These are phyloP conservation scores for Aspergillus sp. DNA, from an alignment of 2,329 filamentous ascomycete species.

Conservation along the genomic window DNA sequence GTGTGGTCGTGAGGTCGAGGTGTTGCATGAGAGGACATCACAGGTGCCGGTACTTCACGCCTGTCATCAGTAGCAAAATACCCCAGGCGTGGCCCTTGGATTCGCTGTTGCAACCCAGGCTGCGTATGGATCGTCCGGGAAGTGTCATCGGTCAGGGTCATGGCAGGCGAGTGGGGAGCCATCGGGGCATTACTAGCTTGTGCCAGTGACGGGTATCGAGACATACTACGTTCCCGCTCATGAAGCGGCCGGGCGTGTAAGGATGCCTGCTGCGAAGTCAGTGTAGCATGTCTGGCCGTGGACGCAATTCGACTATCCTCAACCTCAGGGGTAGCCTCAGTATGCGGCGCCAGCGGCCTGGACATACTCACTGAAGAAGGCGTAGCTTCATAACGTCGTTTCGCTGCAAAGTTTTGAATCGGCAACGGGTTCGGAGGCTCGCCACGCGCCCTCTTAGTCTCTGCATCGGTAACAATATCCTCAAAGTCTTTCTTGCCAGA, in stretches of 20 bases:
- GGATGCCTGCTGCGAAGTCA: slow-evolving; percentile 32
- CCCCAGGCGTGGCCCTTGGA: slow-evolving; percentile 44
- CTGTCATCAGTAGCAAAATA: slow-evolving; percentile 46
- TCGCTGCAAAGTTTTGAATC: slow-evolving; percentile 44
- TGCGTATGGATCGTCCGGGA: slow-evolving; percentile 34
- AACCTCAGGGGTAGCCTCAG: slow-evolving; percentile 35
- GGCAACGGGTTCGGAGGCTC: slow-evolving; percentile 47
- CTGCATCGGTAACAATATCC: slow-evolving; percentile 42
- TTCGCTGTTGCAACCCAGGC: slow-evolving; percentile 30
- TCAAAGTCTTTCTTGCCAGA: slow-evolving; percentile 47
- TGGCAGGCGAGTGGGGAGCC: slow-evolving; percentile 15
- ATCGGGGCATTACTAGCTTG: slow-evolving; percentile 37
- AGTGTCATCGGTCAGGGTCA: slow-evolving; percentile 35
- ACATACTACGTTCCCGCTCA: slow-evolving; percentile 36
- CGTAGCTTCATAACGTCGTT: slow-evolving; percentile 50
- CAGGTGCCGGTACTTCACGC: slow-evolving; percentile 28
- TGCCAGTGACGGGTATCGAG: slow-evolving; percentile 40
- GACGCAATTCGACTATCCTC: slow-evolving; percentile 31
- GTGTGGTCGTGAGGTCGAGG: slow-evolving; percentile 31
- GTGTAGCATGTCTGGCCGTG: slow-evolving; percentile 31
- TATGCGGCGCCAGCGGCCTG: slow-evolving; percentile 44
- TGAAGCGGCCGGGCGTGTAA: slow-evolving; percentile 32
- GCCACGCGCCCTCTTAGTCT: slow-evolving; percentile 46
- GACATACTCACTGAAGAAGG: slow-evolving; percentile 42
- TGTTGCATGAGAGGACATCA: slow-evolving; percentile 24